phyloP scores from a whole-genome alignment of 169 alveolate genomes.

The Toxoplasma gondii region DNA sequence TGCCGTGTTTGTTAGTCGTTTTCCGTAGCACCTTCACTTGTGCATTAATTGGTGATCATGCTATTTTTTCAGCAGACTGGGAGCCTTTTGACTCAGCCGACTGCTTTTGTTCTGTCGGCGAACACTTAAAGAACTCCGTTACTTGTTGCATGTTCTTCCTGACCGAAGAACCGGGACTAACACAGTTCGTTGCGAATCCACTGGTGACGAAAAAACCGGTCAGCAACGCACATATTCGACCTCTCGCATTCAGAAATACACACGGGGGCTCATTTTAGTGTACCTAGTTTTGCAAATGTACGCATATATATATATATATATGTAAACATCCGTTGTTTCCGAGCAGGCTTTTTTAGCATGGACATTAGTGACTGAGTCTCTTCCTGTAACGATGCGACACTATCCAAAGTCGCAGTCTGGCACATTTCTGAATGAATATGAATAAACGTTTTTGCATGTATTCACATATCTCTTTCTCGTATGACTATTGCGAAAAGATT shows the following conservation, averaged over 20 bases:
- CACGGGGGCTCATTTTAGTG: not conserved
- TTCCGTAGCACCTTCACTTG: too few species aligned
- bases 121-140: not conserved
- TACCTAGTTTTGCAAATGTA: not conserved
- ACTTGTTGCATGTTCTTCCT: not conserved
- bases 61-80: not conserved
- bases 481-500: too few species aligned
- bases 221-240: not conserved
- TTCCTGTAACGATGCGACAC: too few species aligned
- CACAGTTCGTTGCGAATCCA: not conserved
- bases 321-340: not conserved
- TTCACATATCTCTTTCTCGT: too few species aligned
- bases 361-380: too few species aligned
- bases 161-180: not conserved
- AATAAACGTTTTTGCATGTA: too few species aligned
- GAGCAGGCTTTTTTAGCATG: too few species aligned
- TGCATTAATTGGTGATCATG: not conserved
- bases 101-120: not conserved
- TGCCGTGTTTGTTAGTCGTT: too few species aligned
- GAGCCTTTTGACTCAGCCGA: not conserved
- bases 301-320: conserved; percentile 13
- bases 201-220: not conserved
- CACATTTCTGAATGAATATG: too few species aligned
- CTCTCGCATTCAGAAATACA: too few species aligned
- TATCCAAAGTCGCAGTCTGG: too few species aligned